phyloP scores from a whole-genome alignment of 148 eudicot species.

The Cornus controversa region DNA sequence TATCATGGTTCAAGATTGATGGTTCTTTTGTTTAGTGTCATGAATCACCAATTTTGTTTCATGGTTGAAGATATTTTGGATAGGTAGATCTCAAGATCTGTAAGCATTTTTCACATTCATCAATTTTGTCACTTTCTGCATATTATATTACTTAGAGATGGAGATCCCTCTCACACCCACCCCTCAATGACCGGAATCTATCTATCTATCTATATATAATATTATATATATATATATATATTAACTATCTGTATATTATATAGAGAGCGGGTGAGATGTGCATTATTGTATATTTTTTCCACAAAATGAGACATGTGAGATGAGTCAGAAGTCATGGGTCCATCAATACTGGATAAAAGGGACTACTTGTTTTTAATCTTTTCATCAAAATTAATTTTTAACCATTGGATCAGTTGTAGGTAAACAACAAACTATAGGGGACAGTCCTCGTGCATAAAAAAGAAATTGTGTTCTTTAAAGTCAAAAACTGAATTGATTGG shows the following conservation, averaged over 20 bases:
- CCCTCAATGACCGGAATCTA: neutral
- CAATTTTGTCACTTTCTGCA: neutral
- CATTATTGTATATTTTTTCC: neutral
- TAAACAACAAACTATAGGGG: too few species aligned
- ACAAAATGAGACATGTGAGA: neutral
- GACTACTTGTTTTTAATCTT: neutral
- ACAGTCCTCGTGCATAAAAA: too few species aligned
- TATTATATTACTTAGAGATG: neutral
- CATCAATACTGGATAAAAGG: neutral
- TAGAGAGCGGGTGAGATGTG: neutral
- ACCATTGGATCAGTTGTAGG: slow-evolving; percentile 2
- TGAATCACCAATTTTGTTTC: too few species aligned
- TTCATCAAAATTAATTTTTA: neutral
- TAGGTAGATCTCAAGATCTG: neutral
- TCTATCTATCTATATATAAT: too few species aligned
- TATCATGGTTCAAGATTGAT: too few species aligned
- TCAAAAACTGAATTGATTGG: too few species aligned
- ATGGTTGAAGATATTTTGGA: too few species aligned
- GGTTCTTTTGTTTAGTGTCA: too few species aligned
- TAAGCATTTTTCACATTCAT: neutral
- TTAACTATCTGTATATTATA: neutral
- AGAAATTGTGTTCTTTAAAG: too few species aligned
- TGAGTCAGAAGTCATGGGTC: slow-evolving; percentile 6
- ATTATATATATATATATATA: too few species aligned
- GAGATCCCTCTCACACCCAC: slow-evolving; percentile 13